Base-by-base conservation (phyloP, 1,284 basidiomycete genomes). In the Cerrena zonata region DNA sequence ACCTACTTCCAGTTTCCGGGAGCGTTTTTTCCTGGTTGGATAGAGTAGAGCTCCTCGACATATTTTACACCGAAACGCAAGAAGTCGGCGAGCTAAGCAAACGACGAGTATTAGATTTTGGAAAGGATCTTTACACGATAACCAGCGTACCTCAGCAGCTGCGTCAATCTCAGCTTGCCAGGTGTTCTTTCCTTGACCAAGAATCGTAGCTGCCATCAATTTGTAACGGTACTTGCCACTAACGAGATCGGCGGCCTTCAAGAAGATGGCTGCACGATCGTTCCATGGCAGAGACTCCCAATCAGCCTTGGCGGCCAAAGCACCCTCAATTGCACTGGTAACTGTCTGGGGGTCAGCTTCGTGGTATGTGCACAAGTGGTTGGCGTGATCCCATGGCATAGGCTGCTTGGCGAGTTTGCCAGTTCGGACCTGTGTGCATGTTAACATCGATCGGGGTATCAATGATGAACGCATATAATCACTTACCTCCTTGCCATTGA, bases 91-190 rank as follows among this genome's bases (percentile, higher is more conserved):
- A 96, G 74, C 92, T 94, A 65, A 4, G 58, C 26, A 34, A 36
- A 40, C n/a, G 15, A 12, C 7, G 21, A 34, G n/a, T 34, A 41
- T 13, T 24, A 53, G 12, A n/a, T 11, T 23, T 43, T 5, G 22
- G 43, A 22, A 26, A 5, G 12, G 18, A 7, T 2, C 7, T 12
- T 12, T 11, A 38, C 25, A 12, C 23, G 24, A 24, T 10, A 23
- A 22, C 39, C 39, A 5, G 68, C 77, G 56, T 53, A 91, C 89
- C 84, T 98, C 95, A 15, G 96, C 95, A 24, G 94, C 95, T 48
- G 96, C 91, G 70, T 99, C 95, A 57, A 99, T 99, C 78, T 99
- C 95, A 21, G 95, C 96, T 73, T 99, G 95, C 95, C 95, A 99
- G 11, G 82, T 87, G 68, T 98, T 99, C 82, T 99, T 99, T 48